Evolutionary conservation across 2,329 filamentous ascomycete genomes (phyloP).

Genomic region (Fusarium nelsonii): DNA sequence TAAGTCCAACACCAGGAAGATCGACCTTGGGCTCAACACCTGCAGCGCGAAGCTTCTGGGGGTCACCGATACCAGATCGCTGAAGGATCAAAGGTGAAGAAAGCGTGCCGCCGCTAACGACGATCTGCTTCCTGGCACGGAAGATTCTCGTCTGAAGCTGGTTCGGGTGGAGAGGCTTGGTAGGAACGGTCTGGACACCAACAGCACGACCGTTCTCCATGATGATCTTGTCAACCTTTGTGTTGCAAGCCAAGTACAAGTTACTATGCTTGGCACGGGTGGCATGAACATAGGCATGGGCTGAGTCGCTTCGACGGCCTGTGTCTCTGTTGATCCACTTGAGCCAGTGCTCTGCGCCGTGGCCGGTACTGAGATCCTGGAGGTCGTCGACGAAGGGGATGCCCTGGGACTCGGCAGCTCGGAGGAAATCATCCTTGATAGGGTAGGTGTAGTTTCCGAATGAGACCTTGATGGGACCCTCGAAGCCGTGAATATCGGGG

Average conservation of each 20-base stretch:
- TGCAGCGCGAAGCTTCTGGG: conserved; percentile 75
- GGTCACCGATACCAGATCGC: conserved; percentile 78
- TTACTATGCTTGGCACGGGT: conserved; percentile 78
- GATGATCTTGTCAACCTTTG: conserved; percentile 82
- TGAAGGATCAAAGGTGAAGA: conserved; percentile 82
- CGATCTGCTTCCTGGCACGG: conserved; percentile 78
- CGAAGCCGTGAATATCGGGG: conserved; percentile 77
- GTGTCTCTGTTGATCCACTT: conserved; percentile 82
- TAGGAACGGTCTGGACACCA: conserved; percentile 76
- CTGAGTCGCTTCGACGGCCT: conserved; percentile 76
- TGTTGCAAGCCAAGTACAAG: conserved; percentile 79
- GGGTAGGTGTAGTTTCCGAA: conserved; percentile 86
- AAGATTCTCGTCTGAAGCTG: conserved; percentile 67
- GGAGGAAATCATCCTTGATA: conserved; percentile 83
- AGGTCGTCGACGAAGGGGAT: conserved; percentile 81
- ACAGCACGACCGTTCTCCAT: conserved; percentile 79
- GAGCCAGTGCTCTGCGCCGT: conserved; percentile 84
- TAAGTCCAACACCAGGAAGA: conserved; percentile 78
- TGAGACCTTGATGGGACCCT: conserved; percentile 85
- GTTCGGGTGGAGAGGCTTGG: conserved; percentile 73
- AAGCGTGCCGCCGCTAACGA: conserved; percentile 78
- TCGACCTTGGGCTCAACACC: conserved; percentile 78
- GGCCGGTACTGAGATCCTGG: conserved; percentile 76
- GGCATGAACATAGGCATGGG: conserved; percentile 82
- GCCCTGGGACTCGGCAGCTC: conserved; percentile 78